A percentile compares a stretch with the other conserved stretches of the same genome.
Conservation (phyloP, 2,329 filamentous ascomycete genomes). For the Fusarium oxysporum region DNA sequence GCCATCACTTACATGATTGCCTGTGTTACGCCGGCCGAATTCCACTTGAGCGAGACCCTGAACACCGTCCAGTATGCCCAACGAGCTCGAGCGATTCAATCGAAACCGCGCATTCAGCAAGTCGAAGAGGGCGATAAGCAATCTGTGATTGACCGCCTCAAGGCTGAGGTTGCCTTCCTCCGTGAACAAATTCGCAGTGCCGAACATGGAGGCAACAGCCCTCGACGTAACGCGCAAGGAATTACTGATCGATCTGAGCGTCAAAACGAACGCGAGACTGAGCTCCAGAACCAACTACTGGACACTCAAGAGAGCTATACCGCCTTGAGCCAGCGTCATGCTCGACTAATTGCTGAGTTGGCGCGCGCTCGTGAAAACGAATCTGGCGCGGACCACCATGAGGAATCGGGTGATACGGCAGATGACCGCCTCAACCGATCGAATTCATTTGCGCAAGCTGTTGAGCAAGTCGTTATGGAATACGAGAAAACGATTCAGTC, state of each 20-base stretch:
- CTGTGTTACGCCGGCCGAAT: conserved; percentile 95
- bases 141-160: conserved; percentile 90
- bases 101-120: conserved; percentile 95
- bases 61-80: conserved; percentile 99
- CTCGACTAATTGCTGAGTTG: conserved; percentile 94
- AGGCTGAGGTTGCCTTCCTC: conserved; percentile 92
- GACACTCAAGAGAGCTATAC: conserved; percentile 96
- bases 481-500: conserved; percentile 99
- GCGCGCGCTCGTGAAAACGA: conserved; percentile 84
- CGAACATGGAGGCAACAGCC: conserved; percentile 64
- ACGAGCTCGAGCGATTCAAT: conserved; percentile 94
- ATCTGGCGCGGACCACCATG: conserved; percentile 67
- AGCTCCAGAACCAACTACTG: conserved; percentile 92
- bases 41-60: conserved; percentile 95
- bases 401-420: conserved; percentile 77
- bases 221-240: conserved; percentile 63
- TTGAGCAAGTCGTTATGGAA: conserved; percentile 95
- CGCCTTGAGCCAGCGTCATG: conserved; percentile 89
- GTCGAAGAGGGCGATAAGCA: conserved; percentile 94
- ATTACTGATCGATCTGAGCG: conserved; percentile 81
- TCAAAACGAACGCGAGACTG: conserved; percentile 84
- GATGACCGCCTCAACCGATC: conserved; percentile 92
- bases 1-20: conserved; percentile 99
- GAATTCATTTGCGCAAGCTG: conserved; percentile 93
- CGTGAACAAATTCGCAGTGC: conserved; percentile 94